Conservation (phyloP, 1,284 basidiomycete genomes). For the Taiwanofungus camphoratus region DNA sequence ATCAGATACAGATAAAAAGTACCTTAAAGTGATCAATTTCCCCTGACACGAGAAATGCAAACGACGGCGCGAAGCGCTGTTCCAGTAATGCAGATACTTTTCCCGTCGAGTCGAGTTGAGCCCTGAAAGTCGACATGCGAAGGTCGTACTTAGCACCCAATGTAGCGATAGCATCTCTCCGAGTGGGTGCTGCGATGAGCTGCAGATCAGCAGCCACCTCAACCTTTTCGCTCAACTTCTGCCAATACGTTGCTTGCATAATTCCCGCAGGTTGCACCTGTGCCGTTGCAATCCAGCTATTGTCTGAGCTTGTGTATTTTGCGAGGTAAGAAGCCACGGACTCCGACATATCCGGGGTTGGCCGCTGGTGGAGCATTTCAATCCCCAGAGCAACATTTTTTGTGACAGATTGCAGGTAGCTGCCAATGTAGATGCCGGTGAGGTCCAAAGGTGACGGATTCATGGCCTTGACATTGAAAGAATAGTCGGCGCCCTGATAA, state of each 20-base stretch:
- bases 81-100: constrained; percentile 95
- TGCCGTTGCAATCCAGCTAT: constrained; percentile 90
- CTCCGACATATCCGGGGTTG: constrained; percentile 70
- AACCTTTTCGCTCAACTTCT: constrained; percentile 93
- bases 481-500: constrained; percentile 86
- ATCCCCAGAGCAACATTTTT: constrained; percentile 88
- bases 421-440: constrained; percentile 93
- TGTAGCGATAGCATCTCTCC: constrained; percentile 89
- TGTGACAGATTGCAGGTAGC: constrained; percentile 93
- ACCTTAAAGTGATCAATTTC: constrained; percentile 99
- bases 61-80: constrained; percentile 92
- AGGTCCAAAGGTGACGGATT: constrained; percentile 89
- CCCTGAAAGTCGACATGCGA: constrained; percentile 87
- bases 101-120: constrained; percentile 87
- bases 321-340: constrained; percentile 81
- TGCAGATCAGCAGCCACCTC: constrained; percentile 96
- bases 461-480: constrained; percentile 83
- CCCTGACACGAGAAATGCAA: constrained; percentile 91
- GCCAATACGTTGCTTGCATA: constrained; percentile 94
- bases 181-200: constrained; percentile 69
- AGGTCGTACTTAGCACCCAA: constrained; percentile 97
- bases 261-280: constrained; percentile 87
- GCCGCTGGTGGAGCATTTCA: constrained; percentile 85
- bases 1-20: constrained; percentile 19
- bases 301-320: constrained; percentile 73